Percentiles rank a stretch among this genome's conserved stretches.
Conservation (phyloP, 805 yeast genomes). For the Priceomyces carsonii region DNA sequence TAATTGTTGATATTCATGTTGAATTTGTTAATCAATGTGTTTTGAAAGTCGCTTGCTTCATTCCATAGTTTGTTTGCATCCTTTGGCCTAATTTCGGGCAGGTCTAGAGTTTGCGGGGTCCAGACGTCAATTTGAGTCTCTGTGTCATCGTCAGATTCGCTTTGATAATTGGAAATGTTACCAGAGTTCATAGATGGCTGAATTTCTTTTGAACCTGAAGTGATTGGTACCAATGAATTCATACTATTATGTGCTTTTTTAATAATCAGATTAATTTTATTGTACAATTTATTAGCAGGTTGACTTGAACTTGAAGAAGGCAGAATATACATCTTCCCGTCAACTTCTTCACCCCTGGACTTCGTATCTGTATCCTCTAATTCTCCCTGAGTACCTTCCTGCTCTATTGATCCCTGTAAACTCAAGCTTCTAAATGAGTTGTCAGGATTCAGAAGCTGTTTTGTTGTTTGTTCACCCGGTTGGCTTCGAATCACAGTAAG, state of each 20-base stretch:
- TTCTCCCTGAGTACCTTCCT: neutral
- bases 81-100: no score
- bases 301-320: conserved; percentile 5
- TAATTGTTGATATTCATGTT: conserved; percentile 7
- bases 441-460: conserved; percentile 16
- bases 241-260: conserved; percentile 17
- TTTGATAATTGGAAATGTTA: conserved; percentile 15
- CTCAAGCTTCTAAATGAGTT: conserved; percentile 17
- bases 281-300: conserved; percentile 13
- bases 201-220: neutral
- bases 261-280: conserved; percentile 14
- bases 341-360: neutral
- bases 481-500: conserved; percentile 10
- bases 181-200: neutral
- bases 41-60: conserved; percentile 34
- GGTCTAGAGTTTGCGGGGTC: no score
- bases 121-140: no score
- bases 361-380: neutral
- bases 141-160: conserved; percentile 25
- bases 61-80: no score
- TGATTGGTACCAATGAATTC: conserved; percentile 16
- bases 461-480: neutral
- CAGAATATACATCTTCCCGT: neutral
- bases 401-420: neutral
- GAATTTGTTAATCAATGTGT: conserved; percentile 26